phyloP scores from a whole-genome alignment of 1,284 basidiomycete species.

The Rhodotorula glutinis region DNA sequence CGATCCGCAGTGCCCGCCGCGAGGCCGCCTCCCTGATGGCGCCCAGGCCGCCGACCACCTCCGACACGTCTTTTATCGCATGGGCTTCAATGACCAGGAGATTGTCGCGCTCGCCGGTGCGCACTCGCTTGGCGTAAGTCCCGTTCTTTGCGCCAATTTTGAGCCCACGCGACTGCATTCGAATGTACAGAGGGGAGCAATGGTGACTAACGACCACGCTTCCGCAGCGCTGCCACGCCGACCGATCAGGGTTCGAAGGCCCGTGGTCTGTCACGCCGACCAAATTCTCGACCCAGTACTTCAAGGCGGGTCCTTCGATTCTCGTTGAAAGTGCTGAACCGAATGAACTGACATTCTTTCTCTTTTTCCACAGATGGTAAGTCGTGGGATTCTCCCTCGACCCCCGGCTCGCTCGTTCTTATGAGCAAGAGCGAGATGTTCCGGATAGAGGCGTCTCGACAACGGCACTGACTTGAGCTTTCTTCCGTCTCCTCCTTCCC shows the following conservation, averaged over 20 bases:
- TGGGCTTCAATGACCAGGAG: conserved; percentile 56
- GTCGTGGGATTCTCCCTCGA: neutral
- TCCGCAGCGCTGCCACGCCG: conserved; percentile 51
- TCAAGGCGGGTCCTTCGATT: conserved; percentile 31
- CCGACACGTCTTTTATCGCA: conserved; percentile 80
- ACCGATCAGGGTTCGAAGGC: conserved; percentile 52
- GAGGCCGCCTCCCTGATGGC: conserved; percentile 95
- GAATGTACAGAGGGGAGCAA: neutral
- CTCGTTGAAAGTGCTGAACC: neutral
- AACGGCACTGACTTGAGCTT: too few relatives aligned
- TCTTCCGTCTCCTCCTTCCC: neutral
- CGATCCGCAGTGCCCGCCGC: conserved; percentile 55
- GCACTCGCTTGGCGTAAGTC: conserved; percentile 52
- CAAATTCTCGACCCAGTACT: conserved; percentile 54
- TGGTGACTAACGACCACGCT: neutral
- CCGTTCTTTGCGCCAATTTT: conserved; percentile 23
- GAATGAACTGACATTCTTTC: neutral
- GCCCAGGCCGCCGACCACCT: conserved; percentile 79
- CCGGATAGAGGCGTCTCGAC: too few relatives aligned
- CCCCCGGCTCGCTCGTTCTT: too few relatives aligned
- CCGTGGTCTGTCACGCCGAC: conserved; percentile 53
- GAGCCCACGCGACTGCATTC: conserved; percentile 14
- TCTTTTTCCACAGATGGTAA: conserved; percentile 5
- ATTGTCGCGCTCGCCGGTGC: conserved; percentile 58
- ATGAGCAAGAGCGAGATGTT: too few relatives aligned